These are phyloP conservation scores for Russula olivacea DNA, from an alignment of 768 basidiomycete species.

Conservation along the genomic window DNA sequence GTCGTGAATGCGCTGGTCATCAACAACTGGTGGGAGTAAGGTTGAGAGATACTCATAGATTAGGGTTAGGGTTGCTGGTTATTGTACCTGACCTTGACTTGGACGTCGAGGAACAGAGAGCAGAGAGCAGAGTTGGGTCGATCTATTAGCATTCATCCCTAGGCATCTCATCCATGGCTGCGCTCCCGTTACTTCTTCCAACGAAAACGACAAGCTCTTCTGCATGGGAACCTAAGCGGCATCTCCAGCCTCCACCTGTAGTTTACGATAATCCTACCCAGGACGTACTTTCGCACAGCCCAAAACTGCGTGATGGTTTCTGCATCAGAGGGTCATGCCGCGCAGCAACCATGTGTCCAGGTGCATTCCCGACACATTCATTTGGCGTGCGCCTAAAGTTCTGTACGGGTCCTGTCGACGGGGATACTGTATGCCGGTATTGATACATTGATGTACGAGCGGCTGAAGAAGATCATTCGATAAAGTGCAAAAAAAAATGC, in stretches of 20 bases:
- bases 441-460: too few species aligned
- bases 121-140: not conserved
- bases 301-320: not conserved
- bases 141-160: not conserved
- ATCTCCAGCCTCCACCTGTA: conserved; percentile 59
- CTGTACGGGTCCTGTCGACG: too few species aligned
- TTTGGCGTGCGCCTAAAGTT: not conserved
- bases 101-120: conserved; percentile 1
- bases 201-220: conserved; percentile 37
- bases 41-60: conserved; percentile 32
- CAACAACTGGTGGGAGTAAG: conserved; percentile 74
- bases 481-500: too few species aligned
- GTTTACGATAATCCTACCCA: too few species aligned
- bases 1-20: conserved; percentile 70
- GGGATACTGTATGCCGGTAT: too few species aligned
- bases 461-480: too few species aligned
- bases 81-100: not conserved
- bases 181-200: conserved; percentile 56
- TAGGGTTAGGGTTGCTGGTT: conserved; percentile 2
- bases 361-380: not conserved
- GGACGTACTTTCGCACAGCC: too few species aligned
- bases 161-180: not conserved
- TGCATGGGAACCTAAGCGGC: conserved; percentile 73
- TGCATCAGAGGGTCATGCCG: not conserved
- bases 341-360: not conserved